Percentiles rank a stretch among this genome's conserved stretches.
These are phyloP conservation scores for Angophora floribunda DNA, from an alignment of 345 rosid species.

Conservation along the genomic window DNA sequence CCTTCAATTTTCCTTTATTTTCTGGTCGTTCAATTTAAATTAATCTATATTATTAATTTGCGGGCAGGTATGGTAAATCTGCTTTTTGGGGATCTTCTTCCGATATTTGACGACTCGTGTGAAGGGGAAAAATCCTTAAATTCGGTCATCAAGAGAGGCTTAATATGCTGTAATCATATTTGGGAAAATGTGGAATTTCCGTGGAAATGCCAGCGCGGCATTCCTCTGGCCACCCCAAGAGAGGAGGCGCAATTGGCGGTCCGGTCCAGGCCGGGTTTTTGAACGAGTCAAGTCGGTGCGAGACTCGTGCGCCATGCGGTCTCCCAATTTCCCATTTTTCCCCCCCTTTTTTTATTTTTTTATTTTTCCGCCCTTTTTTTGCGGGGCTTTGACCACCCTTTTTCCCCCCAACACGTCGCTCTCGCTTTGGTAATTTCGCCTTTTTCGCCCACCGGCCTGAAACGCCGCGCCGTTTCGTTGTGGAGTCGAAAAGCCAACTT, in stretches of 20 bases:
- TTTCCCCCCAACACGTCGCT: neutral
- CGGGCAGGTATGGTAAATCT: neutral
- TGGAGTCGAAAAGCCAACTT: neutral
- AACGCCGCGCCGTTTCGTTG: neutral
- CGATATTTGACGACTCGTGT: neutral
- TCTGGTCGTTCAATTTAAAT: neutral
- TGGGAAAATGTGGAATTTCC: neutral
- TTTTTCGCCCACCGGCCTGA: neutral
- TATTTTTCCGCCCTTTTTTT: neutral
- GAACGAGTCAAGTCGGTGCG: neutral
- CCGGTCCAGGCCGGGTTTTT: neutral
- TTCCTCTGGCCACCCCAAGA: neutral
- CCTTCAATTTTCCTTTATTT: neutral
- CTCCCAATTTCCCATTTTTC: neutral
- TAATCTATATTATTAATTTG: neutral
- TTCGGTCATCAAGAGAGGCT: too few relatives aligned
- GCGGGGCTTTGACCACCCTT: neutral
- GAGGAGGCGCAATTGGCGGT: slow-evolving; percentile 3
- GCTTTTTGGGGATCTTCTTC: neutral
- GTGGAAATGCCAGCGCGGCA: neutral
- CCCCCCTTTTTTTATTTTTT: neutral
- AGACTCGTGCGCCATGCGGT: neutral
- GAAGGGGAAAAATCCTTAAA: neutral
- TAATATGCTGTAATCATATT: neutral
- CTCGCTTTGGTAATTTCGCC: neutral